These are phyloP conservation scores for Aspergillus pseudonomiae DNA, from an alignment of 2,329 filamentous ascomycete genomes.

Conservation along the genomic window DNA sequence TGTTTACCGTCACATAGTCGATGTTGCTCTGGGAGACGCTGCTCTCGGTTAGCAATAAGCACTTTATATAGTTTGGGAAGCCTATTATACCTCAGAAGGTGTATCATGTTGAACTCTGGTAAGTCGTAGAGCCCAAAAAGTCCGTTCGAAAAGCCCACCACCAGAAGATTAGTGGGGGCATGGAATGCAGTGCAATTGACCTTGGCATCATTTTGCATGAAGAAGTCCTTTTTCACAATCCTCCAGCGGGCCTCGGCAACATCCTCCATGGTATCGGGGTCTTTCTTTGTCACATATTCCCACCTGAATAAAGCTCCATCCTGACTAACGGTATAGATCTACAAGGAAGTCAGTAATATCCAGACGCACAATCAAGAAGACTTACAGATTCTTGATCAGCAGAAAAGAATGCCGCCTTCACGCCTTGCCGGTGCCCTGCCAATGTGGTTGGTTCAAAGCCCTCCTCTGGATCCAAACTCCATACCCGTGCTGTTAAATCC, in stretches of 20 bases:
- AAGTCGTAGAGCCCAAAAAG: slow-evolving; percentile 93
- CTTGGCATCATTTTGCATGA: slow-evolving; percentile 86
- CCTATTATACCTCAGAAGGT: slow-evolving; percentile 64
- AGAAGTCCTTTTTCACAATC: slow-evolving; percentile 88
- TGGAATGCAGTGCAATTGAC: slow-evolving; percentile 92
- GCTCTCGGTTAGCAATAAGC: slow-evolving; percentile 32
- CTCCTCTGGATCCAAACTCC: slow-evolving; percentile 86
- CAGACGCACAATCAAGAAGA: slow-evolving; percentile 5
- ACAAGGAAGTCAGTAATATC: slow-evolving; percentile 19
- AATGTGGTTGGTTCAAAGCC: slow-evolving; percentile 88
- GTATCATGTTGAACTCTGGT: slow-evolving; percentile 93
- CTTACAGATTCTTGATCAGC: slow-evolving; percentile 79
- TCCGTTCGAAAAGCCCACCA: slow-evolving; percentile 93
- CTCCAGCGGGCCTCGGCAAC: slow-evolving; percentile 80
- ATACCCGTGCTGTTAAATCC: slow-evolving; percentile 90
- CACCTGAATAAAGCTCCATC: slow-evolving; percentile 96
- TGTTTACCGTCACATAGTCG: slow-evolving; percentile 91
- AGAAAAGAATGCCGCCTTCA: slow-evolving; percentile 96
- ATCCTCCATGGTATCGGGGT: slow-evolving; percentile 62
- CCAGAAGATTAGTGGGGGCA: slow-evolving; percentile 82
- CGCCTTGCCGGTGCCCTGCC: slow-evolving; percentile 85
- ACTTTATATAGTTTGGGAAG: neutral
- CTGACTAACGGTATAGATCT: slow-evolving; percentile 92
- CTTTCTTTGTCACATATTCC: slow-evolving; percentile 72
- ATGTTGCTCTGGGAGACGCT: slow-evolving; percentile 98